Evolutionary conservation across 257 asterid genomes (phyloP).

Genomic region (Rubia yunnanensis): DNA sequence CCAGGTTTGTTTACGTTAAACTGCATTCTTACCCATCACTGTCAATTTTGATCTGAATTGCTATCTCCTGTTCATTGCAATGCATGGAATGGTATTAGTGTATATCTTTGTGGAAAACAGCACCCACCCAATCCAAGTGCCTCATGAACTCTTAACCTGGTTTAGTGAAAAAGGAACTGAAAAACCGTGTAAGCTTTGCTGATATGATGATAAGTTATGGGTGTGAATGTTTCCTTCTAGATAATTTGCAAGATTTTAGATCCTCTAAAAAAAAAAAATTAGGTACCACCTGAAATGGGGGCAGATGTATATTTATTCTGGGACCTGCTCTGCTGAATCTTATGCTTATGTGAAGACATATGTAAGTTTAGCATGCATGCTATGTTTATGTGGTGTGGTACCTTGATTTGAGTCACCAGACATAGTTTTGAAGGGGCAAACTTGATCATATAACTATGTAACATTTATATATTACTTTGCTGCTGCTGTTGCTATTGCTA

Average conservation of each 20-base stretch:
- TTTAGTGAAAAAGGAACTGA: not conserved
- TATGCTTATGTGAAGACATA: not conserved
- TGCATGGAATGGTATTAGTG: not conserved
- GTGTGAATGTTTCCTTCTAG: not conserved
- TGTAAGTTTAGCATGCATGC: not conserved
- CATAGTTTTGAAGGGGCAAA: not conserved
- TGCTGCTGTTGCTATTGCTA: not conserved
- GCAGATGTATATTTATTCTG: not conserved
- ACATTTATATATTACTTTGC: not conserved
- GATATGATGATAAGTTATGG: not conserved
- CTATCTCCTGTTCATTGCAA: not conserved
- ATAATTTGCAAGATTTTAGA: not conserved
- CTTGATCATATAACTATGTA: not conserved
- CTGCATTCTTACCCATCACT: not conserved
- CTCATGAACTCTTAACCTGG: not conserved
- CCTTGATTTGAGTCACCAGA: not conserved
- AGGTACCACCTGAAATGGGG: not conserved
- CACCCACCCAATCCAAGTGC: too few relatives aligned
- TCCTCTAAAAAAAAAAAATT: not conserved
- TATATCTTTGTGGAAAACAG: too few relatives aligned
- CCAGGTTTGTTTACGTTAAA: conserved; percentile 50
- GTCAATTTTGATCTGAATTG: not conserved
- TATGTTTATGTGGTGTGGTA: too few relatives aligned
- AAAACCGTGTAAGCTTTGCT: not conserved
- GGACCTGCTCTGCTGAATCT: not conserved